phyloP scores from a whole-genome alignment of 2,329 filamentous ascomycete species.

The Exophiala aquamarina region DNA sequence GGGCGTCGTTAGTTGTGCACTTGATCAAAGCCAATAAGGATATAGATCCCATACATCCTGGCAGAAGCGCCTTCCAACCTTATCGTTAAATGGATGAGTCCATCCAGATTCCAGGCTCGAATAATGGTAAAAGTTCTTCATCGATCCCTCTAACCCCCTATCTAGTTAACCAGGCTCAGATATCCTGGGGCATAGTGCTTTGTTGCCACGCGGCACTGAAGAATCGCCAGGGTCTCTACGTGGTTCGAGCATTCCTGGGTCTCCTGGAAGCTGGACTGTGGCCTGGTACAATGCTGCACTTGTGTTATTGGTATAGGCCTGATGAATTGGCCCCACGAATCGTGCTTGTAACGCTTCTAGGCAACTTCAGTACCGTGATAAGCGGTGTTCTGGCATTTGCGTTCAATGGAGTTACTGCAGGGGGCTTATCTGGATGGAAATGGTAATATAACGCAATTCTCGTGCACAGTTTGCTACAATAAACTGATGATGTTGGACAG shows the following conservation, averaged over 20 bases:
- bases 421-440: constrained; percentile 18
- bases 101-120: constrained; percentile 40
- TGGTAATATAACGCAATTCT: constrained; percentile 19
- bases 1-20: too few species aligned
- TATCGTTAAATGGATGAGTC: constrained; percentile 68
- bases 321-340: too few species aligned
- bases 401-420: constrained; percentile 9
- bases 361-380: constrained; percentile 39
- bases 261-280: constrained; percentile 41
- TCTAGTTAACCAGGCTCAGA: constrained; percentile 54
- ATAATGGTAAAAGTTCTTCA: constrained; percentile 28
- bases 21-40: too few species aligned
- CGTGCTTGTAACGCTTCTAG: constrained; percentile 38
- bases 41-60: constrained; percentile 69
- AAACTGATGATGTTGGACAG: constrained; percentile 5
- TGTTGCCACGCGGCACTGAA: constrained; percentile 40
- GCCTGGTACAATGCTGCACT: constrained; percentile 41
- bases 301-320: constrained; percentile 22
- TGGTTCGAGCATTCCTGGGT: constrained; percentile 41
- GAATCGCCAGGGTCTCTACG: constrained; percentile 37
- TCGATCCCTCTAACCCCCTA: constrained; percentile 66
- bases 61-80: constrained; percentile 71
- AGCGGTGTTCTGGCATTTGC: constrained; percentile 32
- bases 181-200: constrained; percentile 60
- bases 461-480: not conserved